Base-by-base conservation (phyloP, 257 asterid genomes). In the Echites panduratus region DNA sequence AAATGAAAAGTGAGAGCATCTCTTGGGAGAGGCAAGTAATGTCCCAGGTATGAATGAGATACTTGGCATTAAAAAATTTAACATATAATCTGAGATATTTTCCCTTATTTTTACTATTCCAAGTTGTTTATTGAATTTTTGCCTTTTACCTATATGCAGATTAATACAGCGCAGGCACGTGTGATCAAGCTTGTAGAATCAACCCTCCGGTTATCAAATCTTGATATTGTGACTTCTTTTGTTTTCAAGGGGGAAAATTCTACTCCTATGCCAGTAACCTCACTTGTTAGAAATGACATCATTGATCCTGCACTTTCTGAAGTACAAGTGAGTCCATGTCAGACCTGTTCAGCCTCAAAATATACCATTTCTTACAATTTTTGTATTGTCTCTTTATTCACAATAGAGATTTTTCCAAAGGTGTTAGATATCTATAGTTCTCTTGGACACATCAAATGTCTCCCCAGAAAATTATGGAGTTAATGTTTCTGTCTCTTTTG, bases 151-250 rank as follows among this genome's bases (percentile, higher is more conserved):
- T 67, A 63, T 75, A 71, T 85, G 87, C 95, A 92, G 99, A 85
- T 95, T 72, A 89, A 88, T 78, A 82, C 76, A 45, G 76, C 96
- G 9, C 87, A 84, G 77, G 86, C 83, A 70, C 96, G 96, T 68
- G 86, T 94, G 54, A 74, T 87, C 84, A 89, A 87, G 77, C 95
- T 95, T 65, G 90, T 88, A 44, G 94, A 89, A 71, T 89, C 98
- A 72, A 82, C 96, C 66, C 79, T 95, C 75, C 90, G 75, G 74
- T 70, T 92, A 77, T 92, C 99, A 67, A 95, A 95, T 83, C 72
- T 95, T 74, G 97, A 92, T 78, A 87, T 89, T 68, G 97, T 81
- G 52, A 76, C 87, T 67, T 79, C 90, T 45, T 90, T 78, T 79
- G 82, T 92, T 78, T 86, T 92, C 73, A 85, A 87, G 77, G 95